Evolutionary conservation across 2,329 filamentous ascomycete species (phyloP).

Genomic region (Penicillium verrucosum): DNA sequence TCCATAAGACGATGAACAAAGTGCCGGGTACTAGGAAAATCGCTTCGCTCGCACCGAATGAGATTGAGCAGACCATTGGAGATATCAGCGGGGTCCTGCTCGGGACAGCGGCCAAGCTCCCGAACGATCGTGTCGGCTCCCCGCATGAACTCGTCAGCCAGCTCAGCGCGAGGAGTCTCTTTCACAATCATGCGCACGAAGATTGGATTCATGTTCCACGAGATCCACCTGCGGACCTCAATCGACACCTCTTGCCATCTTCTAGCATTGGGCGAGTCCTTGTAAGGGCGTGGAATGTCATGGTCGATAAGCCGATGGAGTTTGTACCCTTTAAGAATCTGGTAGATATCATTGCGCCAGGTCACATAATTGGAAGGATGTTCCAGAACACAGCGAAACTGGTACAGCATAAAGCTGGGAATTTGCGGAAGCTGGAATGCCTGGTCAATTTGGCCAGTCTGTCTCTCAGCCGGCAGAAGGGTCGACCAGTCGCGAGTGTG

Average conservation of each 20-base stretch:
- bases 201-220: neutral
- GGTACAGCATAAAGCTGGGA: neutral
- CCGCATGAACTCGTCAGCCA: neutral
- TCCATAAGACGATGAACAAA: neutral
- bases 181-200: neutral
- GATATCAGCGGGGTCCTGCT: neutral
- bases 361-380: neutral
- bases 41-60: neutral
- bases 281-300: neutral
- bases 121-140: neutral
- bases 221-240: neutral
- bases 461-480: neutral
- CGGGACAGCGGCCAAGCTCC: neutral
- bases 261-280: neutral
- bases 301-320: neutral
- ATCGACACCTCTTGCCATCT: neutral
- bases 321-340: neutral
- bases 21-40: neutral
- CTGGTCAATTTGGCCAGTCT: neutral
- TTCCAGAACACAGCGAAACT: neutral
- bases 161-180: neutral
- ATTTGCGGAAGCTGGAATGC: neutral
- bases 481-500: neutral
- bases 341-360: neutral
- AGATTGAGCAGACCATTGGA: neutral